Base-by-base conservation (phyloP, 805 yeast genomes). In the Teunomyces gatunensis region DNA sequence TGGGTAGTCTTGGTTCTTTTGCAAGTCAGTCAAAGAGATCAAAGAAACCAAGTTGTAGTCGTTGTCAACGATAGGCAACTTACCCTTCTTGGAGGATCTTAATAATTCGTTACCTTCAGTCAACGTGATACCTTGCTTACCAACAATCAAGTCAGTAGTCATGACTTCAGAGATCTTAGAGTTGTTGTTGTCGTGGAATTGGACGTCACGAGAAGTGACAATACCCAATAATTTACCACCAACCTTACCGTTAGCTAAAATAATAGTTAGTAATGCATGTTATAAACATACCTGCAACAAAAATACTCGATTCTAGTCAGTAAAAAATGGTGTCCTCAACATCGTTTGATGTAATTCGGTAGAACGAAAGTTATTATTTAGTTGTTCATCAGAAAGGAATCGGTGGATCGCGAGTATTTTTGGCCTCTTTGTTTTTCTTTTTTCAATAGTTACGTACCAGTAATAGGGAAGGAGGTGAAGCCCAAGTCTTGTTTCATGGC, bases 401-500 rank as follows among this genome's bases (percentile, higher is more conserved):
- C 25, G 39, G 51, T 53, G 48, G 35, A 47, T 46, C 37, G 10
- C 34, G 23, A 35, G 33, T 27, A 40, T 21, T 40, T 12, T 18
- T 18, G 25, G 27, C 27, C 27, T 25, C 7, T 25, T 25, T 25
- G 17, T 15, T 25, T 21, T 9, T 15, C 20, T 18, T 18, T 18
- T 18, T 18, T 18, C 41, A 35, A 27, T 33, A 17, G 28, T 44
- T 44, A 90, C 99, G 78, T 88, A 94, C 98, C 97, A 73, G 99
- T 94, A 68, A 94, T 96, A 58, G 99, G 99, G 87, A 90, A 94
- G 48, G 97, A 95, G 57, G 97, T 89, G 71, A 92, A 94, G 49
- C 99, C 99, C 52, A 84, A 81, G 55, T 75, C 60, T 56, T 73
- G 74, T 71, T 85, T 85, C 78, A 90, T 79, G 35, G 67, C 67